These are phyloP conservation scores for Pseudozyma flocculosa DNA, from an alignment of 1,284 basidiomycete genomes.

Conservation along the genomic window DNA sequence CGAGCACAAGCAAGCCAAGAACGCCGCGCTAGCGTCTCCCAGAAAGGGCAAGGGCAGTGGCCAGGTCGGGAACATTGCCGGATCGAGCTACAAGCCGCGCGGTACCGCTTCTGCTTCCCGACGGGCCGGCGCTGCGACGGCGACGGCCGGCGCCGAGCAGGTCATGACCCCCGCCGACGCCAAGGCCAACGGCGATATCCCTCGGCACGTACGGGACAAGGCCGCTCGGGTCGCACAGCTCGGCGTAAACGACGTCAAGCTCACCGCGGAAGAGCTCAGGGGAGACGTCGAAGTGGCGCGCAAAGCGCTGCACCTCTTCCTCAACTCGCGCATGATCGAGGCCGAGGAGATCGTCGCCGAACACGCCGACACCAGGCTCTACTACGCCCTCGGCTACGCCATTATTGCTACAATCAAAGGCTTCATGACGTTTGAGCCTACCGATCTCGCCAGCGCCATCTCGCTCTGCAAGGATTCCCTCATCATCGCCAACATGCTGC, in stretches of 20 bases:
- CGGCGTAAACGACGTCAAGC: conserved; percentile 37
- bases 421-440: conserved; percentile 58
- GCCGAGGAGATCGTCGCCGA: conserved; percentile 49
- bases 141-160: conserved; percentile 1
- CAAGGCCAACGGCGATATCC: conserved; percentile 32
- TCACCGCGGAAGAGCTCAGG: conserved; percentile 31
- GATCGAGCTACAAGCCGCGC: conserved; percentile 20
- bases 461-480: conserved; percentile 54
- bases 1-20: too few relatives aligned
- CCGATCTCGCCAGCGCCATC: conserved; percentile 53
- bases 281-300: conserved; percentile 44
- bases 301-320: conserved; percentile 52
- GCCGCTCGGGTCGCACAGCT: conserved; percentile 48
- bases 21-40: too few relatives aligned
- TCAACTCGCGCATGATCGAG: conserved; percentile 56
- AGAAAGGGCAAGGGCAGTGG: conserved; percentile 2
- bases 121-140: conserved; percentile 9
- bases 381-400: conserved; percentile 54
- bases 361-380: conserved; percentile 47
- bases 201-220: conserved; percentile 40
- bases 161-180: conserved; percentile 18
- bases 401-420: conserved; percentile 56
- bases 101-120: conserved; percentile 37
- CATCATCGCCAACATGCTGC: conserved; percentile 45
- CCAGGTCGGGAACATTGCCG: not conserved